Percentiles rank a stretch among this genome's conserved stretches.
phyloP scores from a whole-genome alignment of 257 asterid genomes.

The Scutellaria galericulata region DNA sequence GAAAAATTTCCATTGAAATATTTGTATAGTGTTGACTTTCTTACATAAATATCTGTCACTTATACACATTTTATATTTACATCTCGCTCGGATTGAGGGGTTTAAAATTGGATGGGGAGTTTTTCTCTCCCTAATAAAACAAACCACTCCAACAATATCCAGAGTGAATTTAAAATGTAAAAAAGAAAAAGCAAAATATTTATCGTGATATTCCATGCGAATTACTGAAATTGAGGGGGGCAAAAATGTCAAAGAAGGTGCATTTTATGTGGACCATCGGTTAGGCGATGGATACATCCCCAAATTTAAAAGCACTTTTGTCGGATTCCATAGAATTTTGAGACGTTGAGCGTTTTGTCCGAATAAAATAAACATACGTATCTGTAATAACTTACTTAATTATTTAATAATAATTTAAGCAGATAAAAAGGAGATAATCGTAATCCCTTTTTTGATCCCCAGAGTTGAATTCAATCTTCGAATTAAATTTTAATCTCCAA shows the following conservation, averaged over 20 bases:
- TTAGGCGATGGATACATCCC: constrained; percentile 36
- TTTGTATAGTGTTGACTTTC: no score
- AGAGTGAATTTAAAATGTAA: no score
- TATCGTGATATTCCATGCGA: neutral
- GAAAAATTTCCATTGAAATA: no score
- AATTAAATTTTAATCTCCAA: constrained; percentile 24
- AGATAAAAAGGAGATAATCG: constrained; percentile 17
- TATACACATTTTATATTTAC: no score
- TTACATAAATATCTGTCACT: no score
- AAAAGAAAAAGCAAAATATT: neutral
- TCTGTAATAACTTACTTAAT: constrained; percentile 13
- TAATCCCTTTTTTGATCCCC: constrained; percentile 34
- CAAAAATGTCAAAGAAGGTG: constrained; percentile 23
- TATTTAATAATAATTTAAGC: neutral
- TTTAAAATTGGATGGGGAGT: no score
- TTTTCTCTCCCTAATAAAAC: no score
- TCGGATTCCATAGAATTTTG: constrained; percentile 54
- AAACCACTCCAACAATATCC: no score
- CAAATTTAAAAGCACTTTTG: constrained; percentile 46
- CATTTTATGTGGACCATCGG: constrained; percentile 24
- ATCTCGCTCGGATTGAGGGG: no score
- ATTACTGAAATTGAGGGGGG: constrained; percentile 8
- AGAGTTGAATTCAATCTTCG: neutral
- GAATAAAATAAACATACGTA: constrained; percentile 29
- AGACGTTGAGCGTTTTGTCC: constrained; percentile 45